Conservation (phyloP, 208 protist species). For the Porcisia hertigi region DNA sequence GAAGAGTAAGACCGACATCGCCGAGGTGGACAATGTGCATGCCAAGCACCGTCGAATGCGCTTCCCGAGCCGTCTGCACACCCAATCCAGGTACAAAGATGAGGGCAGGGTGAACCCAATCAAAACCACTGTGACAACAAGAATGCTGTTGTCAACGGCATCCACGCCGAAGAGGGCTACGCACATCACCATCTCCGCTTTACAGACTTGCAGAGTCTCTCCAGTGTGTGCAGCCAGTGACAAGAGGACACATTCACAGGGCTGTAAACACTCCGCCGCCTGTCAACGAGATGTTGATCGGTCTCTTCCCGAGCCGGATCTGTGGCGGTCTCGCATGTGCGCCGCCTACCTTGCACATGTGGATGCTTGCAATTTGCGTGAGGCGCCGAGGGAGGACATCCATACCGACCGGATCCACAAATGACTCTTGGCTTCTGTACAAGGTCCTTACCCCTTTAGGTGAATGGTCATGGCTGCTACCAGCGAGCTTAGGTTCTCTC, state of each 20-base stretch:
- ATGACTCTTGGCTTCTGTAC: background rate
- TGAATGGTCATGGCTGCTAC: background rate
- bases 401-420: background rate
- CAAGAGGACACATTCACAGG: background rate
- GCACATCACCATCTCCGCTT: background rate
- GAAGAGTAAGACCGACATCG: background rate
- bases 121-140: no score
- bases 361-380: background rate
- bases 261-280: background rate
- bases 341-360: background rate
- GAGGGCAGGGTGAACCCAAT: background rate
- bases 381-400: background rate
- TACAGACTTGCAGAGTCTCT: background rate
- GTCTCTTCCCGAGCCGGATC: background rate
- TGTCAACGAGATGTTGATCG: background rate
- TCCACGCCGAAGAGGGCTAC: background rate
- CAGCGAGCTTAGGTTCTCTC: background rate
- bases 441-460: background rate
- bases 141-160: no score
- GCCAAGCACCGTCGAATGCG: background rate
- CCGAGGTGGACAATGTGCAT: background rate
- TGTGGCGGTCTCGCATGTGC: slow-evolving; percentile 1
- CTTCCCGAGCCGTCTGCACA: slow-evolving; percentile 10
- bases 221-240: background rate
- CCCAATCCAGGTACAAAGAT: background rate